phyloP scores from a whole-genome alignment of 2,329 filamentous ascomycete species.

The Hirsutella minnesotensis region DNA sequence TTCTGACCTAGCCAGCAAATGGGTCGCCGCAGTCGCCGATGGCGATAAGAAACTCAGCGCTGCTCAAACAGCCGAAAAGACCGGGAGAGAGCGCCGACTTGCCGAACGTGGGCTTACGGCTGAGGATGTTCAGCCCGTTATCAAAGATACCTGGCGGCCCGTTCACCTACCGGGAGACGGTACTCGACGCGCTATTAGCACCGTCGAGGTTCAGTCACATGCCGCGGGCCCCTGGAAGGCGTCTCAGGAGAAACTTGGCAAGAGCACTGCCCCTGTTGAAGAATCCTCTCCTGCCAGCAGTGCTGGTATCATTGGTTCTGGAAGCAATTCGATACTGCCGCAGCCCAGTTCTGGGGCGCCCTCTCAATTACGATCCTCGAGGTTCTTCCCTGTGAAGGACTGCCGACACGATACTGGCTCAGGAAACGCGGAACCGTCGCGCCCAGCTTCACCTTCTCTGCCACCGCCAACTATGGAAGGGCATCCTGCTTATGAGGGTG shows the following conservation, averaged over 20 bases:
- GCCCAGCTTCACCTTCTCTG: slow-evolving; percentile 50
- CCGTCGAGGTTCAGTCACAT: slow-evolving; percentile 16
- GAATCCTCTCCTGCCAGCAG: slow-evolving; percentile 11
- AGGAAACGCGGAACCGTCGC: slow-evolving; percentile 24
- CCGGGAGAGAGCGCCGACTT: slow-evolving; percentile 30
- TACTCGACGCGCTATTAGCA: slow-evolving; percentile 15
- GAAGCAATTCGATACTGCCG: slow-evolving; percentile 13
- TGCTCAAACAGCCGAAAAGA: slow-evolving; percentile 24
- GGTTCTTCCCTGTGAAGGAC: slow-evolving; percentile 50
- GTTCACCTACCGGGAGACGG: slow-evolving; percentile 25
- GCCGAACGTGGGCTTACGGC: slow-evolving; percentile 31
- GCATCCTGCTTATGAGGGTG: slow-evolving; percentile 62
- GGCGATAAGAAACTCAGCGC: slow-evolving; percentile 33
- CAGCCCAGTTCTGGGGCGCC: slow-evolving; percentile 19
- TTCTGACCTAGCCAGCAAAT: slow-evolving; percentile 26
- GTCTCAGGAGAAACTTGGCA: slow-evolving; percentile 14
- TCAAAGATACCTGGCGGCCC: slow-evolving; percentile 44
- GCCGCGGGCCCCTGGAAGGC: slow-evolving; percentile 17
- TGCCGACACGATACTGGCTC: slow-evolving; percentile 26
- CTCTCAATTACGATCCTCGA: slow-evolving; percentile 39
- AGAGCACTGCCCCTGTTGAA: slow-evolving; percentile 8
- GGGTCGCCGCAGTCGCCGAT: slow-evolving; percentile 29
- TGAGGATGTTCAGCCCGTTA: slow-evolving; percentile 32
- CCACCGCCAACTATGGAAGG: slow-evolving; percentile 59
- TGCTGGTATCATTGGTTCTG: slow-evolving; percentile 16